A percentile compares a stretch with the other conserved stretches of the same genome.
Conservation (phyloP, 352 stramenopile genomes). For the Pythium folliculosum region DNA sequence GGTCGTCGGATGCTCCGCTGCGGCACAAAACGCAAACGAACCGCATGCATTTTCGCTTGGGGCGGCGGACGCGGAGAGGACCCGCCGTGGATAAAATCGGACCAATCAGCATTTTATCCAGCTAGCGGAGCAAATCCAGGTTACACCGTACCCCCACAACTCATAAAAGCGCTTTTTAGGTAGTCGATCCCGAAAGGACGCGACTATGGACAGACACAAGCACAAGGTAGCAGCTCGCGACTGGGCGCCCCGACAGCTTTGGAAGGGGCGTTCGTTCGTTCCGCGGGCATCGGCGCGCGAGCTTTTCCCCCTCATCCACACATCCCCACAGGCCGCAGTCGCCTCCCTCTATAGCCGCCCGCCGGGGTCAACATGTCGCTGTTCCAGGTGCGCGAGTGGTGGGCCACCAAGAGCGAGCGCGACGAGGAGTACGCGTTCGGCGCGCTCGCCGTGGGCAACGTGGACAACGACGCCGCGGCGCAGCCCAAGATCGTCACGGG, state of each 20-base stretch:
- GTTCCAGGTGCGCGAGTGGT: slow-evolving; percentile 91
- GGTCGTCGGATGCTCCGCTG: neutral
- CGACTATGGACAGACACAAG: neutral
- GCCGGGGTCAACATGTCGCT: slow-evolving; percentile 90
- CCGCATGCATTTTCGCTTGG: slow-evolving; percentile 14
- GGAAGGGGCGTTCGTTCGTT: neutral
- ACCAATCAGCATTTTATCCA: neutral
- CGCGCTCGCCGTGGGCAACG: slow-evolving; percentile 79
- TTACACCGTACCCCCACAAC: slow-evolving; percentile 2
- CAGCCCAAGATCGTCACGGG: slow-evolving; percentile 90
- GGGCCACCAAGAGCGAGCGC: slow-evolving; percentile 66
- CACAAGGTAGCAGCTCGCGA: slow-evolving; percentile 3
- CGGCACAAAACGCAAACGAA: slow-evolving; percentile 3
- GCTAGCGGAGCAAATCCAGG: slow-evolving; percentile 12
- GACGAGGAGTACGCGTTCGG: slow-evolving; percentile 84
- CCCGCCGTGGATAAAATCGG: slow-evolving; percentile 3
- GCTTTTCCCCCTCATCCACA: too few species aligned
- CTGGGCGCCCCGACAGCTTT: slow-evolving; percentile 1
- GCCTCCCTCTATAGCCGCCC: too few species aligned
- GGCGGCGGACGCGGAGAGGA: too few species aligned
- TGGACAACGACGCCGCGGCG: slow-evolving; percentile 77
- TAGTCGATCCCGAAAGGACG: slow-evolving; percentile 21
- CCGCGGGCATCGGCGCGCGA: neutral
- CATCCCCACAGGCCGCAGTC: neutral
- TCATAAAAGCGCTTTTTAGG: slow-evolving; percentile 24